These are phyloP conservation scores for Neospora caninum DNA, from an alignment of 169 alveolate genomes.

Conservation along the genomic window DNA sequence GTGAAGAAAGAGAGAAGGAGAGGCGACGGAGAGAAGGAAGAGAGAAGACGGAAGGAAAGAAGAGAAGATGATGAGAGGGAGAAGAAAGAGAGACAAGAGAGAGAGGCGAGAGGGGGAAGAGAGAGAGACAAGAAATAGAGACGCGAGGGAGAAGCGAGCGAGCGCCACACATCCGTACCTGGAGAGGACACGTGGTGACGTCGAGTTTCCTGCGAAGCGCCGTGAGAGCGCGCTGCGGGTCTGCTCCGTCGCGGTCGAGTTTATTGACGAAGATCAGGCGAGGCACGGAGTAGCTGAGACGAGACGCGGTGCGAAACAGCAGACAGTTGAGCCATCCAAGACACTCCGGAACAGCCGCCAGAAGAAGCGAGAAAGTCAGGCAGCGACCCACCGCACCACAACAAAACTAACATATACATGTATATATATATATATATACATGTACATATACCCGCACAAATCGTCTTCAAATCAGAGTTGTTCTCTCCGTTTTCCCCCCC, in stretches of 20 bases:
- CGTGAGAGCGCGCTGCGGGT: conserved; percentile 86
- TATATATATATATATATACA: too few species aligned
- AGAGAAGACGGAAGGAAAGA: not conserved
- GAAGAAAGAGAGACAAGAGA: not conserved
- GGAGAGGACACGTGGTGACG: conserved; percentile 81
- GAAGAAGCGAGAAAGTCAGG: too few species aligned
- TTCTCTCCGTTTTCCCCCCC: too few species aligned
- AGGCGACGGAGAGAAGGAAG: not conserved
- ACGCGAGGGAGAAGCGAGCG: too few species aligned
- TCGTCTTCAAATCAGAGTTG: too few species aligned
- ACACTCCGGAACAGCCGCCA: too few species aligned
- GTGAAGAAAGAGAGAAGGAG: not conserved
- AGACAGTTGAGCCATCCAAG: not conserved
- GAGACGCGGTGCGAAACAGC: not conserved
- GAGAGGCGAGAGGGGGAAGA: not conserved
- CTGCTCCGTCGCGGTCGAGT: conserved; percentile 97
- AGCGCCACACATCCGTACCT: conserved; percentile 60
- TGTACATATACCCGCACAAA: too few species aligned
- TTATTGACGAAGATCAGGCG: conserved; percentile 93
- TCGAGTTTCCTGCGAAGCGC: conserved; percentile 89
- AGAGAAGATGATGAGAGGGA: too few species aligned
- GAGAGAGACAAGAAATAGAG: too few species aligned
- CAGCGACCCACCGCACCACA: too few species aligned
- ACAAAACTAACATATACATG: too few species aligned
- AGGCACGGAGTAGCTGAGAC: conserved; percentile 88